phyloP scores from a whole-genome alignment of 805 yeast species.

The Metschnikowia borealis region DNA sequence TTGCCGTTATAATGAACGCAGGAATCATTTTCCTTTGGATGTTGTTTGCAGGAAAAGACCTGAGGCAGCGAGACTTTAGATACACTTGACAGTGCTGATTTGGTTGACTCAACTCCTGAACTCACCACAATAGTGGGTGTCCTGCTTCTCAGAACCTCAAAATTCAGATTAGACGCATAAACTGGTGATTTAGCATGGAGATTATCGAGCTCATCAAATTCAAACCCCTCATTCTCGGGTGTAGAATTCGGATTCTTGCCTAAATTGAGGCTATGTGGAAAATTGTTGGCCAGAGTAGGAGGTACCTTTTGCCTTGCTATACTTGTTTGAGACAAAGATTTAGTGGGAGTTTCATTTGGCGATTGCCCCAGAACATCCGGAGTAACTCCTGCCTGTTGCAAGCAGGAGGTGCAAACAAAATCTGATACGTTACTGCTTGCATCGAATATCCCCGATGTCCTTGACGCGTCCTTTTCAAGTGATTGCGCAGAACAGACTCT shows the following conservation, averaged over 20 bases:
- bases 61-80: neutral
- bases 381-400: neutral
- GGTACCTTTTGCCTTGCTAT: neutral
- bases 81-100: neutral
- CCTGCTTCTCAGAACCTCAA: neutral
- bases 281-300: neutral
- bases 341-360: neutral
- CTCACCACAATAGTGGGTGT: constrained; percentile 1
- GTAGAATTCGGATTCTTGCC: neutral
- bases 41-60: too few relatives aligned
- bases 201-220: neutral
- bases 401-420: neutral
- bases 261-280: neutral
- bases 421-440: neutral
- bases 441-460: neutral
- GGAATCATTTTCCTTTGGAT: neutral
- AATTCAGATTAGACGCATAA: neutral
- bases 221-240: neutral
- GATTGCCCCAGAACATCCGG: neutral
- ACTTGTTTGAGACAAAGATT: neutral
- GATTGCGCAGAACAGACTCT: neutral
- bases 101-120: neutral
- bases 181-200: neutral
- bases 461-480: neutral
- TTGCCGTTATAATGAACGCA: neutral